phyloP scores from a whole-genome alignment of 805 yeast species.

The Kodamaea jinghongensis region DNA sequence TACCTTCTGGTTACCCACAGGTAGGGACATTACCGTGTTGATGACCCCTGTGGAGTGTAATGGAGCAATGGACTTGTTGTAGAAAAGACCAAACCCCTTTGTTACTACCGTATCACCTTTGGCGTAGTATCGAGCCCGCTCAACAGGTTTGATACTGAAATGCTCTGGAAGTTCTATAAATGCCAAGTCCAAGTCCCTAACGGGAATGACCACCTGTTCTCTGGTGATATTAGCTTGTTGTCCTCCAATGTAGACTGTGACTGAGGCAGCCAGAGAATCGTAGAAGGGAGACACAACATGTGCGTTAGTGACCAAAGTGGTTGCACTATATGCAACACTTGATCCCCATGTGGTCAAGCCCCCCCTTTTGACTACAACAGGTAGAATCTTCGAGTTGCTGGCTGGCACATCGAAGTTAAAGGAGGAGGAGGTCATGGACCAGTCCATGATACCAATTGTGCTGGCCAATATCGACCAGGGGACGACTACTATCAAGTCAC shows the following conservation, averaged over 20 bases:
- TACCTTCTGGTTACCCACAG: not conserved
- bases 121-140: not conserved
- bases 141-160: not conserved
- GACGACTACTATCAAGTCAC: constrained; percentile 37
- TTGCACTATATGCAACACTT: constrained; percentile 31
- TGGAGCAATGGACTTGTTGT: constrained; percentile 25
- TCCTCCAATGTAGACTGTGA: constrained; percentile 1
- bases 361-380: constrained; percentile 8
- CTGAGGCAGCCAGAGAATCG: not conserved
- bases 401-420: too few species aligned
- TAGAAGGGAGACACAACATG: constrained; percentile 35
- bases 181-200: constrained; percentile 35
- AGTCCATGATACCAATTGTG: not conserved
- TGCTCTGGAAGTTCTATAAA: constrained; percentile 26
- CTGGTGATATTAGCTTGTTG: constrained; percentile 2
- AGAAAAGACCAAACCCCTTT: constrained; percentile 42
- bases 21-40: constrained; percentile 16
- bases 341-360: constrained; percentile 40
- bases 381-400: constrained; percentile 1
- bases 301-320: constrained; percentile 37
- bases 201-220: constrained; percentile 29
- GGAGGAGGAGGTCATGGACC: too few species aligned
- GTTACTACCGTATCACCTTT: constrained; percentile 27
- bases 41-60: constrained; percentile 30
- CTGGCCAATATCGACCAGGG: constrained; percentile 24